Conservation (phyloP, 345 rosid genomes). For the Eucalyptus polyanthemos region DNA sequence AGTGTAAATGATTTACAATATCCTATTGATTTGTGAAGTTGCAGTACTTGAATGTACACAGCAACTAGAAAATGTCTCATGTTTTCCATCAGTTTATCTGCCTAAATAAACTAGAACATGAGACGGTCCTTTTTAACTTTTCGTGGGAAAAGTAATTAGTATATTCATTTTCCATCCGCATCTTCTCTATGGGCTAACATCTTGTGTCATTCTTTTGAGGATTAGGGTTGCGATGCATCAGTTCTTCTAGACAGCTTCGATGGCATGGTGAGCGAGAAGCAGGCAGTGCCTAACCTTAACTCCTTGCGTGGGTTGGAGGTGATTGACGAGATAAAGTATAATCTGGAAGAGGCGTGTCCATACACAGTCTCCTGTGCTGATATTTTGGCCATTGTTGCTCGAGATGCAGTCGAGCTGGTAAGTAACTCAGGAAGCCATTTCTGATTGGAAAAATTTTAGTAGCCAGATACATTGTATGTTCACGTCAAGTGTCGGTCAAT, state of each 20-base stretch:
- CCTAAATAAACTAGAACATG: background rate
- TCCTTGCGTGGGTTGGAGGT: conserved; percentile 66
- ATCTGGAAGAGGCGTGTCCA: conserved; percentile 74
- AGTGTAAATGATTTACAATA: background rate
- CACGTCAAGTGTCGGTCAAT: background rate
- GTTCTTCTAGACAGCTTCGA: conserved; percentile 49
- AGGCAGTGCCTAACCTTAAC: conserved; percentile 51
- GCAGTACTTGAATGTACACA: background rate
- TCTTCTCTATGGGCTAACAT: background rate
- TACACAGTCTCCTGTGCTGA: conserved; percentile 70
- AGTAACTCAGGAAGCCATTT: background rate
- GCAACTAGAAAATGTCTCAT: background rate
- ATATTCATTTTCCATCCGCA: background rate
- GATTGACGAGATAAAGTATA: conserved; percentile 55
- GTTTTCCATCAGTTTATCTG: background rate
- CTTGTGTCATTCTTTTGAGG: background rate
- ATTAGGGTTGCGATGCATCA: conserved; percentile 72
- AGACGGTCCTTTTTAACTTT: background rate
- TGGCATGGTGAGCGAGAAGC: conserved; percentile 60
- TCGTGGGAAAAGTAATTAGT: background rate
- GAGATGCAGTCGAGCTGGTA: conserved; percentile 52
- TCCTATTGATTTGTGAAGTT: background rate
- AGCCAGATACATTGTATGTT: background rate
- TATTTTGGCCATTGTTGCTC: conserved; percentile 61
- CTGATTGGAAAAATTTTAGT: background rate